These are phyloP conservation scores for Meyerozyma carpophila DNA, from an alignment of 1,139 yeast genomes.

Conservation along the genomic window DNA sequence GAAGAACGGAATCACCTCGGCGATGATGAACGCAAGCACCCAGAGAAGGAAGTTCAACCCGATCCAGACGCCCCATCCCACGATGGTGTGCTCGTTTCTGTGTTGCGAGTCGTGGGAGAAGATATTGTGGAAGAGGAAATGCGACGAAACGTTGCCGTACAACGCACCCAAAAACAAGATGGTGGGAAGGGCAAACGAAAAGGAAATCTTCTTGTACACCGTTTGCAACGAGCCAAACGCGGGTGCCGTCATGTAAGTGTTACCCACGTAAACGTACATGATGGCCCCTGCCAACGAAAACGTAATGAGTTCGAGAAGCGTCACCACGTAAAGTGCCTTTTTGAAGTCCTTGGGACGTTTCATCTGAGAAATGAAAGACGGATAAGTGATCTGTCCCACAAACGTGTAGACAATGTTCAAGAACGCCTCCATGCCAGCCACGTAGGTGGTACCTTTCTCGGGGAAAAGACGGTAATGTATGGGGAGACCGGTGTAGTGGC, in stretches of 20 bases:
- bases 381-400: conserved; percentile 60
- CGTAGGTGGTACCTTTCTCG: conserved; percentile 44
- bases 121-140: conserved; percentile 43
- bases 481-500: conserved; percentile 22
- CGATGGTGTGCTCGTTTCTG: conserved; percentile 40
- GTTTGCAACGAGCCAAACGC: conserved; percentile 51
- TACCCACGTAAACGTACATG: conserved; percentile 54
- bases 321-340: conserved; percentile 50
- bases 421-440: conserved; percentile 51
- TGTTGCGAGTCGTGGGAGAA: conserved; percentile 39
- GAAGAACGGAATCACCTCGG: conserved; percentile 61
- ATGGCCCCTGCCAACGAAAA: conserved; percentile 53
- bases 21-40: conserved; percentile 52
- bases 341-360: conserved; percentile 51
- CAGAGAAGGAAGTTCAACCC: conserved; percentile 39
- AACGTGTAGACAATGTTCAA: conserved; percentile 58
- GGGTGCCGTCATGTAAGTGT: conserved; percentile 50
- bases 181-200: conserved; percentile 59
- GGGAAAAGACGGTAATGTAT: conserved; percentile 47
- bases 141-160: conserved; percentile 50
- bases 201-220: conserved; percentile 47
- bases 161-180: conserved; percentile 51
- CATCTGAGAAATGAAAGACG: conserved; percentile 60
- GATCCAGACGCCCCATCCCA: conserved; percentile 52
- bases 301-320: conserved; percentile 42